These are phyloP conservation scores for Lactarius deliciosus DNA, from an alignment of 768 basidiomycete genomes.

Conservation along the genomic window DNA sequence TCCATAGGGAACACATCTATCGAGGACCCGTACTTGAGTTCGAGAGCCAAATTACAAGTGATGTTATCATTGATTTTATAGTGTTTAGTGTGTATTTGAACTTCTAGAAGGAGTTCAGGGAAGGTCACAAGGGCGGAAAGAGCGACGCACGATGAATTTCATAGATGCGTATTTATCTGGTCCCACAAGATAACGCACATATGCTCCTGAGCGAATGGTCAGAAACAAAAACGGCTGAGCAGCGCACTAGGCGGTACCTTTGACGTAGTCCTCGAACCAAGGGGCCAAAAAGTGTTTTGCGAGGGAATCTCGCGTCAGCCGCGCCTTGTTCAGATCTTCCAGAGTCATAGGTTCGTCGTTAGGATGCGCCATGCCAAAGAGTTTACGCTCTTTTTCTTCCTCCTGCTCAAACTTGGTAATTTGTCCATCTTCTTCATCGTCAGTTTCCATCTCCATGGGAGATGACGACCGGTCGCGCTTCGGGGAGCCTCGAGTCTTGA, in stretches of 20 bases:
- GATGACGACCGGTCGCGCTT: slow-evolving; percentile 74
- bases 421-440: slow-evolving; percentile 79
- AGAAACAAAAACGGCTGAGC: background rate
- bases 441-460: slow-evolving; percentile 83
- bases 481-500: slow-evolving; percentile 49
- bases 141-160: slow-evolving; percentile 67
- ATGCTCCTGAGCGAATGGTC: slow-evolving; percentile 54
- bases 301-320: slow-evolving; percentile 67
- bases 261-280: slow-evolving; percentile 84
- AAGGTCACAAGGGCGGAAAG: slow-evolving; percentile 12
- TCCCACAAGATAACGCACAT: slow-evolving; percentile 84
- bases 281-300: slow-evolving; percentile 71
- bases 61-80: slow-evolving; percentile 69
- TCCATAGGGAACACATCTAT: slow-evolving; percentile 70
- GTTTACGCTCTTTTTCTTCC: slow-evolving; percentile 59
- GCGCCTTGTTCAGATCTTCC: slow-evolving; percentile 58
- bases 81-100: slow-evolving; percentile 55
- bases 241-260: slow-evolving; percentile 47
- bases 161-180: slow-evolving; percentile 75
- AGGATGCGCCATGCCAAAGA: slow-evolving; percentile 46
- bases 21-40: slow-evolving; percentile 76
- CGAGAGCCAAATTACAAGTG: slow-evolving; percentile 59
- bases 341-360: slow-evolving; percentile 50
- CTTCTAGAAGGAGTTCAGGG: slow-evolving; percentile 40
- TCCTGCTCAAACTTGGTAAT: slow-evolving; percentile 72